Evolutionary conservation across 192 early-diverging fungal genomes (phyloP), one percentile per base, ranked within the genome.

Genomic region (Entomortierella beljakovae): DNA sequence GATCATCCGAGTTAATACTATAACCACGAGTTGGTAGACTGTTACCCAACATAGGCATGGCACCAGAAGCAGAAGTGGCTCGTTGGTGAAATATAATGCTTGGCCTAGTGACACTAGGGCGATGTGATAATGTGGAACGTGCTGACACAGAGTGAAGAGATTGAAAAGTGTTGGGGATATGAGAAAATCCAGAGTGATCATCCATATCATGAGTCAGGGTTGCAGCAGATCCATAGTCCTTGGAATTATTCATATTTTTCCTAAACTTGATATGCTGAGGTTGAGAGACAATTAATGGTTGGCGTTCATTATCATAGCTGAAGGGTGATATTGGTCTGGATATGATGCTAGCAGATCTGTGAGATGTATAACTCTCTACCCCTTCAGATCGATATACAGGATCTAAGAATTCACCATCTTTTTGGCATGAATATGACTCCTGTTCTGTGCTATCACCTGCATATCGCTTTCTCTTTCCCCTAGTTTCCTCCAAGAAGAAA

Each of bases 401-500:
- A 15, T 20, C 66, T 2, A 25, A 22, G 16, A 48, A 59, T n/a
- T 23, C 26, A 4, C 37, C 28, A 0, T 10, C 29, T 2, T 35
- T 57, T 11, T 38, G 25, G 25, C 42, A 38, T 1, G 43, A 37
- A 32, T 46, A 26, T 3, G 25, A 26, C 33, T 53, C 48, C 0
- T 38, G 6, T 4, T 43, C 55, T n/a, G 26, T 46, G n/a, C 55
- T 52, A 6, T 33, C 31, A 6, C n/a, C 61, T 6, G 9, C 9
- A 37, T 38, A 22, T 0, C 6, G 11, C 0, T 57, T 57, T 32
- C 25, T 40, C 10, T 33, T 49, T 16, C 65, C 60, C 26, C 75
- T 72, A 6, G 93, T 89, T 59, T 93, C 92, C 26, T 93, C 81
- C 20, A 95, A 64, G 54, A 80, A 88, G 65, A 89, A 84, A 25